phyloP scores from a whole-genome alignment of 345 rosid species.

The Dipteronia dyeriana region DNA sequence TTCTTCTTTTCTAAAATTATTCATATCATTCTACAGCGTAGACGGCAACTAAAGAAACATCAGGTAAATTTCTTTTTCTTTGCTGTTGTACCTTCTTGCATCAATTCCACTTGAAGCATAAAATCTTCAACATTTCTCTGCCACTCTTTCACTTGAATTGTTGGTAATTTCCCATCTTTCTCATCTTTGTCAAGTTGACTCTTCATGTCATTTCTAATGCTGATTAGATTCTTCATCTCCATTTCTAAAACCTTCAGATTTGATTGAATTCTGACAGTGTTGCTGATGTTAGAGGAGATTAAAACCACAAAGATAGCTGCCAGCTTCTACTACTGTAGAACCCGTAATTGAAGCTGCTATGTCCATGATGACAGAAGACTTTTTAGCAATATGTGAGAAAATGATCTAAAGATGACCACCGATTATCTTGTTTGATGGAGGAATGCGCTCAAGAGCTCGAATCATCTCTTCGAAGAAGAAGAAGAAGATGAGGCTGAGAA shows the following conservation, averaged over 20 bases:
- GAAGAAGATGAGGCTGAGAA: no score
- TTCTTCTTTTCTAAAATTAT: no score
- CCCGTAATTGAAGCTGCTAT: constrained; percentile 23
- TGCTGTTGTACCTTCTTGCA: not conserved
- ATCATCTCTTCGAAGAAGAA: no score
- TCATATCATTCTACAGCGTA: no score
- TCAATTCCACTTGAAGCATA: not conserved
- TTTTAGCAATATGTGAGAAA: not conserved
- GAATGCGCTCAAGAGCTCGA: no score
- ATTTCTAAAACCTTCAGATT: constrained; percentile 24
- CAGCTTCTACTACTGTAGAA: constrained; percentile 26
- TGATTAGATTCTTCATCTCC: constrained; percentile 15
- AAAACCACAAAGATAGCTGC: constrained; percentile 25
- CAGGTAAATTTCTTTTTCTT: not conserved
- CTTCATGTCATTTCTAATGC: constrained; percentile 17
- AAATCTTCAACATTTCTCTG: not conserved
- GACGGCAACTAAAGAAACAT: constrained; percentile 21
- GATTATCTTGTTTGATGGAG: no score
- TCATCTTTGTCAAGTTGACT: constrained; percentile 25
- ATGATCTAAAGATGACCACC: not conserved
- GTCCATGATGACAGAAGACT: constrained; percentile 29
- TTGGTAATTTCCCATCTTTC: constrained; percentile 21
- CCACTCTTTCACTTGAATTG: constrained; percentile 26
- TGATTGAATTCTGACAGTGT: constrained; percentile 30
- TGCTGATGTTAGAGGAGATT: constrained; percentile 20